These are phyloP conservation scores for Jatropha multifida DNA, from an alignment of 441 rosid genomes.

Conservation along the genomic window DNA sequence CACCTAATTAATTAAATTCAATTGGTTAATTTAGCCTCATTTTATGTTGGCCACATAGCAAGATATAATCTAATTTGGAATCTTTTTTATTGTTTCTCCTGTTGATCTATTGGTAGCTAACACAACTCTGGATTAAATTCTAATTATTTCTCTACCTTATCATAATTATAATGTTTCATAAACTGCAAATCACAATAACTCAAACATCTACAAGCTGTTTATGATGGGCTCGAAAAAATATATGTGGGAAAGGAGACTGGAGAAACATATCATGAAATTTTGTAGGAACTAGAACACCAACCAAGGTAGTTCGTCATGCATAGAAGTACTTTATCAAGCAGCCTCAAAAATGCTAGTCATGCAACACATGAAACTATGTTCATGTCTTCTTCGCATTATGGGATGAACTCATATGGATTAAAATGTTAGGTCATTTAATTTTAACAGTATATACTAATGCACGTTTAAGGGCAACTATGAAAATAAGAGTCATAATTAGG, in stretches of 20 bases:
- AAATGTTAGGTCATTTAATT: constrained; percentile 47
- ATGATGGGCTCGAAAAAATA: constrained; percentile 86
- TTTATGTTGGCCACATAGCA: too few relatives aligned
- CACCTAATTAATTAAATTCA: too few relatives aligned
- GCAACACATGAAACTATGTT: constrained; percentile 45
- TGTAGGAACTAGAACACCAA: constrained; percentile 82
- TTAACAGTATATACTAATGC: too few relatives aligned
- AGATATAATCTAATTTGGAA: constrained; percentile 17
- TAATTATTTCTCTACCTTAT: neutral
- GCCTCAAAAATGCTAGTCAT: constrained; percentile 87
- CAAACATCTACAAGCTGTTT: constrained; percentile 56
- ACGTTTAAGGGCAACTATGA: too few relatives aligned
- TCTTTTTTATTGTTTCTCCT: constrained; percentile 1
- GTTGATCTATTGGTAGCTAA: constrained; percentile 2
- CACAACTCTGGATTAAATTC: neutral
- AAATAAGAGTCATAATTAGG: too few relatives aligned
- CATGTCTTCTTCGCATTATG: constrained; percentile 44
- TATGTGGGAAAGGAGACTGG: constrained; percentile 99
- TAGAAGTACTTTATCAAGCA: constrained; percentile 95
- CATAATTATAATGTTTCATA: neutral
- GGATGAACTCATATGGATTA: constrained; percentile 39
- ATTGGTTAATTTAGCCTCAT: too few relatives aligned
- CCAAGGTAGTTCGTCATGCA: constrained; percentile 99
- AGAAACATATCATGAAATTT: constrained; percentile 88
- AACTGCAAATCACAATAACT: constrained; percentile 11